Percentiles rank a stretch among this genome's conserved stretches.
phyloP scores from a whole-genome alignment of 2,329 filamentous ascomycete species.

The Aschersonia sp. region DNA sequence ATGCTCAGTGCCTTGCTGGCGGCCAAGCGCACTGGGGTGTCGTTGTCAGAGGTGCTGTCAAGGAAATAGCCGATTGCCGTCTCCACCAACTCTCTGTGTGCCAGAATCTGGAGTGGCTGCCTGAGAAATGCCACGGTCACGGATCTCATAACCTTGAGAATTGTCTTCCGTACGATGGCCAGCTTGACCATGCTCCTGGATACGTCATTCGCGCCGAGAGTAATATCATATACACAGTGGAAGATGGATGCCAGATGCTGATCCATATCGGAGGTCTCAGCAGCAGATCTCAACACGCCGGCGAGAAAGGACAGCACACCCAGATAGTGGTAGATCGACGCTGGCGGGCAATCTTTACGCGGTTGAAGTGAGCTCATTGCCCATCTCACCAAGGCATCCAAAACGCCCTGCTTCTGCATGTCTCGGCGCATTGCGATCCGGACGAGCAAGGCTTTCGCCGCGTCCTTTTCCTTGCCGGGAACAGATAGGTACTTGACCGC shows the following conservation, averaged over 20 bases:
- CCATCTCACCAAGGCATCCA: slow-evolving; percentile 57
- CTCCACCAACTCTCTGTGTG: slow-evolving; percentile 49
- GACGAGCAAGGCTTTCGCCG: slow-evolving; percentile 71
- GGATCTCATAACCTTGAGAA: slow-evolving; percentile 74
- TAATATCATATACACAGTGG: slow-evolving; percentile 43
- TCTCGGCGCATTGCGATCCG: slow-evolving; percentile 71
- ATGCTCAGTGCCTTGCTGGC: slow-evolving; percentile 88
- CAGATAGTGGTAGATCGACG: slow-evolving; percentile 59
- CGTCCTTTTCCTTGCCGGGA: slow-evolving; percentile 77
- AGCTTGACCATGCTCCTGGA: slow-evolving; percentile 49
- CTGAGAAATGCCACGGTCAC: slow-evolving; percentile 53
- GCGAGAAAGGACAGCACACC: slow-evolving; percentile 70
- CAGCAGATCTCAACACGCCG: slow-evolving; percentile 53
- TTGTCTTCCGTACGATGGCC: slow-evolving; percentile 65
- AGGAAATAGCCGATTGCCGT: slow-evolving; percentile 71
- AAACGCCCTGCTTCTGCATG: slow-evolving; percentile 66
- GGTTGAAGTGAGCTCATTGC: slow-evolving; percentile 46
- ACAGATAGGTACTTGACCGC: slow-evolving; percentile 57
- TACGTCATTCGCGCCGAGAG: slow-evolving; percentile 30
- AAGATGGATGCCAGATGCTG: slow-evolving; percentile 53
- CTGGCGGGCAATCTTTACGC: slow-evolving; percentile 16
- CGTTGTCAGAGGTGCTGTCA: slow-evolving; percentile 65
- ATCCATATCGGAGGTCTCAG: slow-evolving; percentile 61
- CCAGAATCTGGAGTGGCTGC: slow-evolving; percentile 25
- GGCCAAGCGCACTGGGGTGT: slow-evolving; percentile 79